These are phyloP conservation scores for Hymenoscyphus albidus DNA, from an alignment of 2,329 filamentous ascomycete genomes.

Conservation along the genomic window DNA sequence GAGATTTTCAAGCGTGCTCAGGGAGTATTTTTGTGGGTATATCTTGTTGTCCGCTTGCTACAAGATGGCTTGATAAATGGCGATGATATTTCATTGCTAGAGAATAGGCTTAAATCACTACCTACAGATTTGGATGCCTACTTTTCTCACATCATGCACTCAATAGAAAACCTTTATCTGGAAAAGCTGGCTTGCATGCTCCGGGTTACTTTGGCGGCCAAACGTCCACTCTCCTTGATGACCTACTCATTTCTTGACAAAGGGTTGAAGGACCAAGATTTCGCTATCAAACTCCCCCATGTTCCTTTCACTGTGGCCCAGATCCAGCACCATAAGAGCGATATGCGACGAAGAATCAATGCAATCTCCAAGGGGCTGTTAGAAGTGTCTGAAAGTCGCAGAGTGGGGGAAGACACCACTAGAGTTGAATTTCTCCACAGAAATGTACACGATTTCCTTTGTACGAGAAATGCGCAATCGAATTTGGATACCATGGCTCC, in stretches of 20 bases:
- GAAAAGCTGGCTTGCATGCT: not conserved
- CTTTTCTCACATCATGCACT: not conserved
- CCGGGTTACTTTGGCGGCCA: not conserved
- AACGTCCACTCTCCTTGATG: not conserved
- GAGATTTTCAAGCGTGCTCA: conserved; percentile 12
- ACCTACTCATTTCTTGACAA: not conserved
- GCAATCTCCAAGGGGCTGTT: not conserved
- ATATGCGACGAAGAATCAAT: not conserved
- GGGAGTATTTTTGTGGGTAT: conserved; percentile 25
- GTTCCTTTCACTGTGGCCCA: not conserved
- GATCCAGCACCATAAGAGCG: not conserved
- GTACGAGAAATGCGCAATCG: not conserved
- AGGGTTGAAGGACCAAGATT: not conserved
- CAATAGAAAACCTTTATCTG: not conserved
- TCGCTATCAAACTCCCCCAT: not conserved
- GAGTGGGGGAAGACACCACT: not conserved
- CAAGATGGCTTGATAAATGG: conserved; percentile 7
- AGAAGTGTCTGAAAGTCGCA: not conserved
- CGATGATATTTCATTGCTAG: not conserved
- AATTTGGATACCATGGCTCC: not conserved
- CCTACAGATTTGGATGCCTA: not conserved
- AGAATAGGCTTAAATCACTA: not conserved
- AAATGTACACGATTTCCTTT: not conserved
- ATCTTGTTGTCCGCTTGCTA: conserved; percentile 14
- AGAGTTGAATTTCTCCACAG: not conserved